These are phyloP conservation scores for Schizopora paradoxa DNA, from an alignment of 1,284 basidiomycete species.

Conservation along the genomic window DNA sequence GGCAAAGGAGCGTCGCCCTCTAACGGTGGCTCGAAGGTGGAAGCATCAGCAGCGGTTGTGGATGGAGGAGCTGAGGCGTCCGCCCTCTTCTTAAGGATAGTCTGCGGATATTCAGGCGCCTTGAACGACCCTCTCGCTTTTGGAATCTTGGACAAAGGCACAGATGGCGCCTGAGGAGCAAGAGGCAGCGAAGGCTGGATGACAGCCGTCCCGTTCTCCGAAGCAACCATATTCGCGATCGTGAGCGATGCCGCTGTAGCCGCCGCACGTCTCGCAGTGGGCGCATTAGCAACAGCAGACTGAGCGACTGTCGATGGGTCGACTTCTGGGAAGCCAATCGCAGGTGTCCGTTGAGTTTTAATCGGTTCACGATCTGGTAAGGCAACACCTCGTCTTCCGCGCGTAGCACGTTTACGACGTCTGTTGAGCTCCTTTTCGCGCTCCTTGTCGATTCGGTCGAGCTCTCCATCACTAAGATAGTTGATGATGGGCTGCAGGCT, in stretches of 20 bases:
- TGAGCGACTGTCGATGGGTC: slow-evolving; percentile 63
- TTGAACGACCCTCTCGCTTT: slow-evolving; percentile 70
- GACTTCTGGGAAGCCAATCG: slow-evolving; percentile 77
- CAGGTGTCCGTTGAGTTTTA: slow-evolving; percentile 85
- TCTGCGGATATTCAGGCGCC: slow-evolving; percentile 51
- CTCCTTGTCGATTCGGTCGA: slow-evolving; percentile 87
- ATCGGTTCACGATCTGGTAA: slow-evolving; percentile 92
- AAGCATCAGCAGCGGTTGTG: slow-evolving; percentile 61
- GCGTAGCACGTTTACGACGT: slow-evolving; percentile 82
- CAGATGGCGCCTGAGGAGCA: slow-evolving; percentile 31
- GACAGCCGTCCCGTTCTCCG: slow-evolving; percentile 65
- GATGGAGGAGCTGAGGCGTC: slow-evolving; percentile 49
- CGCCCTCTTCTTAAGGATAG: slow-evolving; percentile 56
- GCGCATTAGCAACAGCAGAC: slow-evolving; percentile 57
- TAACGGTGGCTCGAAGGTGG: slow-evolving; percentile 47
- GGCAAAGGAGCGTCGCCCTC: slow-evolving; percentile 51
- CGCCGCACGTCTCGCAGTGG: slow-evolving; percentile 72
- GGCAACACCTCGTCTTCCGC: slow-evolving; percentile 83
- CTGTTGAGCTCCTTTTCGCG: slow-evolving; percentile 87
- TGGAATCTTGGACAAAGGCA: slow-evolving; percentile 49
- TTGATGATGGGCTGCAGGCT: slow-evolving; percentile 86
- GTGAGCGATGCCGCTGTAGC: slow-evolving; percentile 78
- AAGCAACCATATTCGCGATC: slow-evolving; percentile 80
- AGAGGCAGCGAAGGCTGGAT: slow-evolving; percentile 45
- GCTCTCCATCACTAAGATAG: slow-evolving; percentile 84